A percentile compares a stretch with the other conserved stretches of the same genome.
Evolutionary conservation across 2,329 filamentous ascomycete species (phyloP).

Genomic region (Daldinia eschscholtzii): DNA sequence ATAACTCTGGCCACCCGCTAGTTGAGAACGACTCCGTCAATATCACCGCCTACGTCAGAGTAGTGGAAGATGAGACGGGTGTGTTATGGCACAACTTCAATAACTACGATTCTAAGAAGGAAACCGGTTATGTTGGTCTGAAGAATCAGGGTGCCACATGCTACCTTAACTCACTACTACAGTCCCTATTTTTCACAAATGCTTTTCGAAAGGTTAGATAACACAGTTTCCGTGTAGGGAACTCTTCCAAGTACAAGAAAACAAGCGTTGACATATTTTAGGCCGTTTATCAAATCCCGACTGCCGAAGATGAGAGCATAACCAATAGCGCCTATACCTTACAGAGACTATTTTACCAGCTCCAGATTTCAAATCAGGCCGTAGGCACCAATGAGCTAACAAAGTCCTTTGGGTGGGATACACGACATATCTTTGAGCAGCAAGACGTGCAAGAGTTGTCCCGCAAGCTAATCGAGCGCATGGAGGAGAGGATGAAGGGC

Average conservation of each 20-base stretch:
- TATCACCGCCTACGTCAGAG: constrained; percentile 84
- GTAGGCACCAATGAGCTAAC: constrained; percentile 95
- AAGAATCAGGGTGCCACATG: constrained; percentile 97
- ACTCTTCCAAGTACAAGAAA: neutral
- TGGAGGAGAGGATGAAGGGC: constrained; percentile 98
- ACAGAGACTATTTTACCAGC: constrained; percentile 92
- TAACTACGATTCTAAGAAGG: constrained; percentile 99
- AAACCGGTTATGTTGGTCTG: constrained; percentile 95
- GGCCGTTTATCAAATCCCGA: constrained; percentile 98
- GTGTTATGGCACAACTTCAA: constrained; percentile 92
- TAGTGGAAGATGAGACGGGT: constrained; percentile 88
- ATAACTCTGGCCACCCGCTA: constrained; percentile 75
- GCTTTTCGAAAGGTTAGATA: constrained; percentile 85
- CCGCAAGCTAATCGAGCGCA: constrained; percentile 94
- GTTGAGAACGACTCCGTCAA: constrained; percentile 82
- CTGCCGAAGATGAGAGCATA: constrained; percentile 82
- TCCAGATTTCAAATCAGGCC: constrained; percentile 86
- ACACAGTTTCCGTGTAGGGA: neutral
- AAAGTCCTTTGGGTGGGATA: constrained; percentile 98
- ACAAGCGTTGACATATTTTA: constrained; percentile 54
- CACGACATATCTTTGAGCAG: constrained; percentile 96
- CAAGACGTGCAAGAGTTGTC: constrained; percentile 98
- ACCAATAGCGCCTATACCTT: constrained; percentile 93
- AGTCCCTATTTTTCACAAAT: constrained; percentile 89
- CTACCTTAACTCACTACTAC: constrained; percentile 86